Conservation (phyloP, 139 green algal genomes). For the Picochlorum sp. region DNA sequence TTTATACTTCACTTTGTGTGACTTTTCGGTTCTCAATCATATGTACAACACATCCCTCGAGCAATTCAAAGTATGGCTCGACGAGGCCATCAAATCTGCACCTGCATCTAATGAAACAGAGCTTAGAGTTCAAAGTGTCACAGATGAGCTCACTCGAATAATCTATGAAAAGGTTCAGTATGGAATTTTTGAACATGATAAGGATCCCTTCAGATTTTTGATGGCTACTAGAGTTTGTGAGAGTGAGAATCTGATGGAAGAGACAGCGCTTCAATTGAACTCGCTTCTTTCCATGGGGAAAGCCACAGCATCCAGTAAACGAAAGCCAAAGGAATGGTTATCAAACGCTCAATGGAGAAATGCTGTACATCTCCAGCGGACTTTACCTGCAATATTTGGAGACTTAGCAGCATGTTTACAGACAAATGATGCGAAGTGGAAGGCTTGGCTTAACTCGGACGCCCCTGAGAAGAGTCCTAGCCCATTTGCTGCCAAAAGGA, state of each 20-base stretch:
- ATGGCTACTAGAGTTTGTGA: conserved; percentile 45
- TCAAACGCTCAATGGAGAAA: conserved; percentile 80
- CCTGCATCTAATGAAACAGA: no score
- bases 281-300: neutral
- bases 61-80: conserved; percentile 70
- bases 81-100: conserved; percentile 69
- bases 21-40: conserved; percentile 86
- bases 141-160: conserved; percentile 63
- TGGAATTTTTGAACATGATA: conserved; percentile 94
- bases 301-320: conserved; percentile 28
- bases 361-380: conserved; percentile 67
- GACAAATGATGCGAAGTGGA: conserved; percentile 77
- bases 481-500: neutral
- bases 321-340: conserved; percentile 84
- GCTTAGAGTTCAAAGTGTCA: no score
- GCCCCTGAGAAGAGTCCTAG: conserved; percentile 57
- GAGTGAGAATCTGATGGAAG: no score
- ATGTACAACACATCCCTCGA: conserved; percentile 90
- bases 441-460: conserved; percentile 82
- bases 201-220: conserved; percentile 90
- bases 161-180: conserved; percentile 90
- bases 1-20: conserved; percentile 90
- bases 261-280: neutral
- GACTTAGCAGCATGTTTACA: conserved; percentile 77
- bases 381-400: conserved; percentile 11